Evolutionary conservation across 208 protist species (phyloP), one percentile per base, ranked within the genome.

Genomic region (Trichomonas tenax): DNA sequence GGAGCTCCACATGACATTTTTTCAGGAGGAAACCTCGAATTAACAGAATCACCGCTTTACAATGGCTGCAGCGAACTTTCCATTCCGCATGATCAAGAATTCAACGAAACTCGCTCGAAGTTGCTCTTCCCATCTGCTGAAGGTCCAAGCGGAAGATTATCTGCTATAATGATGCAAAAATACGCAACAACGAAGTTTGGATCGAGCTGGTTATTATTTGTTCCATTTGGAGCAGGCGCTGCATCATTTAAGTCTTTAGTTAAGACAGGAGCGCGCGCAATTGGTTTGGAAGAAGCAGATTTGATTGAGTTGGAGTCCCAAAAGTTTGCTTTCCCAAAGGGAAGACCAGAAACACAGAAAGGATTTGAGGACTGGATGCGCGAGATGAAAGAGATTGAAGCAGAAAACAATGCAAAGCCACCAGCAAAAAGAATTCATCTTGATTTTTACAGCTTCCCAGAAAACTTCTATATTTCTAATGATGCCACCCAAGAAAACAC

Each of bases 271-370:
- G 36, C 34, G 3, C 10, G 96, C 34, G 46, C 36, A 44, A 72
- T 96, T 36, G 96, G 96, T 31, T 48, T 96, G 38, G 96, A 96
- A 46, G 72, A 51, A 48, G 38, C 84, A 0, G 15, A n/a, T 45
- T 82, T 82, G 26, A 96, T 96, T 26, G 58, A 88, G 23, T 44
- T 96, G 0, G 96, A 96, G 51, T 36, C 84, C 26, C 6, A 72
- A 9, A 81, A 36, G n/a, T 93, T 86, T 26, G 41, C 40, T 49
- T 96, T 96, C 51, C 96, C 96, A 49, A 26, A 93, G 10, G 63
- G 41, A 23, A 48, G 58, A 82, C 96, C 96, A 48, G 96, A 96
- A 26, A 96, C 96, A 51, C 1, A 63, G 0, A 63, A 58, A 58
- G 63, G 96, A 40, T 34, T 81, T 6, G 1, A 82, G 17, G 23